These are phyloP conservation scores for Knoxia roxburghii DNA, from an alignment of 257 asterid species.

Conservation along the genomic window DNA sequence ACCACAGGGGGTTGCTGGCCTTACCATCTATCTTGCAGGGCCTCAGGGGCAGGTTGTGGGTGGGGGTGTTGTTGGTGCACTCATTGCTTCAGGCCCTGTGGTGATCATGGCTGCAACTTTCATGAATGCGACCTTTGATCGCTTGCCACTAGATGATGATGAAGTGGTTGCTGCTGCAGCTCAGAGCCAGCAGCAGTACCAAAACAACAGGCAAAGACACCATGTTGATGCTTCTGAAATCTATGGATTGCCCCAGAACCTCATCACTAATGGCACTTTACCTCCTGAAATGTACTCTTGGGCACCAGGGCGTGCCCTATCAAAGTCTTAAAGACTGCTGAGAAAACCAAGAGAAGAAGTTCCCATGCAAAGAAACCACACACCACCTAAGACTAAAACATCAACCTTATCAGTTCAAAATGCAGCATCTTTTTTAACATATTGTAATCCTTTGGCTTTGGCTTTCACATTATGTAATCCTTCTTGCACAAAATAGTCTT, in stretches of 20 bases:
- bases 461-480: background rate
- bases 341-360: slow-evolving; percentile 1
- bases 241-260: slow-evolving; percentile 58
- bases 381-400: background rate
- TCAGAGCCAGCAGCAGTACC: slow-evolving; percentile 44
- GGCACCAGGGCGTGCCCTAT: slow-evolving; percentile 44
- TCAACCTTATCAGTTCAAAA: background rate
- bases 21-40: slow-evolving; percentile 71
- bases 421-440: background rate
- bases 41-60: slow-evolving; percentile 91
- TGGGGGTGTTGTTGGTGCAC: slow-evolving; percentile 73
- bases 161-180: slow-evolving; percentile 24
- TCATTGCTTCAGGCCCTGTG: slow-evolving; percentile 87
- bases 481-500: background rate
- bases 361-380: background rate
- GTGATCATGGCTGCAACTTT: slow-evolving; percentile 89
- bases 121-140: slow-evolving; percentile 75
- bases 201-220: slow-evolving; percentile 44
- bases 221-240: slow-evolving; percentile 47
- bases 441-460: background rate
- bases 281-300: slow-evolving; percentile 47
- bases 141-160: slow-evolving; percentile 69
- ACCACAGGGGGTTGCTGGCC: slow-evolving; percentile 73
- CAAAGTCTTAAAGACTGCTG: slow-evolving; percentile 32
- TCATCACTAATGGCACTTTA: slow-evolving; percentile 50